Evolutionary conservation across 2,329 filamentous ascomycete genomes (phyloP), one percentile per base, ranked within the genome.

Genomic region (Pestalotiopsis sp.): DNA sequence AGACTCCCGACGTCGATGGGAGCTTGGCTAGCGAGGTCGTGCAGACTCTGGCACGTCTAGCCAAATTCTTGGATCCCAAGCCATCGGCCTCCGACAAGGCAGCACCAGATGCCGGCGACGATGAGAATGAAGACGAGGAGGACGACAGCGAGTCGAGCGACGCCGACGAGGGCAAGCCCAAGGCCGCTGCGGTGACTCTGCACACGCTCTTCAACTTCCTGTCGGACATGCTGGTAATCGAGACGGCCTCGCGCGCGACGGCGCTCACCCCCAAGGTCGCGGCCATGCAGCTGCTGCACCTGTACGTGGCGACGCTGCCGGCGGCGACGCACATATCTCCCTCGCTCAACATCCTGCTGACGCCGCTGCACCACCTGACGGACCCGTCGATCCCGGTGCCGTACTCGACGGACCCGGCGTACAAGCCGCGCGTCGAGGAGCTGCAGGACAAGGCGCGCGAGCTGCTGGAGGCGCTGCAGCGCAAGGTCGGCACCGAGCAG

Each of bases 41-140:
- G 3, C 92, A 94, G 71, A 94, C 97, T 70, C 83, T 97, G 44
- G 85, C 95, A 48, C 97, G 97, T 83, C 83, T 99, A 0, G 93
- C 90, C 56, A 88, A 82, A 24, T 84, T 84, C 68, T 79, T 89
- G 85, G 69, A 90, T 82, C 74, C 87, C 88, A 92, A 90, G 70
- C 82, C 84, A 77, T 82, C 80, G 76, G 71, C 78, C 71, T 76
- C 78, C 5, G 82, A 83, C 20, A 78, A 80, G 20, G 81, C 80
- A 11, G 78, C 82, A 1, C 79, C 82, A 2, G 79, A 79, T 7
- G 81, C 82, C 2, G 82, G 82, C 1, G 83, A 83, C 6, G 80
- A 82, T 1, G 82, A 81, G 35, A 76, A 79, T 55, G 74, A 73
- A 61, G 74, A 79, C 14, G 81, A 82, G 30, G 80, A 82, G 56